phyloP scores from a whole-genome alignment of 257 asterid species.

The Nicotiana knightiana region DNA sequence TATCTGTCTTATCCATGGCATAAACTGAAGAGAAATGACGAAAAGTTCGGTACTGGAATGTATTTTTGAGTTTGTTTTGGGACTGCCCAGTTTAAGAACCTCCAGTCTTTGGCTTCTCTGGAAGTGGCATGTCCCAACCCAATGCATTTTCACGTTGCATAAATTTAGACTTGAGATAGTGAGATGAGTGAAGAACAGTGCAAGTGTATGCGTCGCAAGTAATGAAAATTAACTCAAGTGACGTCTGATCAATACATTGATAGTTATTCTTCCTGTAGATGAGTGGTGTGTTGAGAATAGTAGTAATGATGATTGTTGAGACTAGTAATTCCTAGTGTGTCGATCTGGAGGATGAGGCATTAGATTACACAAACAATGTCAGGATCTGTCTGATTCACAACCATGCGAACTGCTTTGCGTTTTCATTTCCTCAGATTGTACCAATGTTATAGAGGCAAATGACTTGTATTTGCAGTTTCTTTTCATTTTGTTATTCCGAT shows the following conservation, averaged over 20 bases:
- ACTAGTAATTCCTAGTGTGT: neutral
- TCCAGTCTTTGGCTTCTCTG: too few species aligned
- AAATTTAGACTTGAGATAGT: too few species aligned
- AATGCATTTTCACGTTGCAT: too few species aligned
- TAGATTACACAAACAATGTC: neutral
- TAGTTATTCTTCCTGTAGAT: neutral
- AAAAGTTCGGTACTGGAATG: neutral
- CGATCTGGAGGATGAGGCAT: neutral
- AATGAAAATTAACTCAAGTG: too few species aligned
- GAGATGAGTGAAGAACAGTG: too few species aligned
- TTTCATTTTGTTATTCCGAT: too few species aligned
- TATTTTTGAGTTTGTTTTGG: neutral
- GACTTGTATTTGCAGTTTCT: too few species aligned
- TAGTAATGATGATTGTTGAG: neutral
- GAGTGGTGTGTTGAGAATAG: neutral
- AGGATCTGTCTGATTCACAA: neutral
- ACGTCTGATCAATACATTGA: too few species aligned
- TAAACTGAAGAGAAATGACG: neutral
- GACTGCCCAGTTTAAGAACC: neutral
- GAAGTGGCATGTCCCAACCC: too few species aligned
- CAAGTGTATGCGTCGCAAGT: too few species aligned
- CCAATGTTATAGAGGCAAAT: too few species aligned
- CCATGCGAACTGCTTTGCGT: neutral
- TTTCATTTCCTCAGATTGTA: neutral
- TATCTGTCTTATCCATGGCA: neutral